A percentile compares a stretch with the other conserved stretches of the same genome.
Evolutionary conservation across 1,284 basidiomycete genomes (phyloP).

Genomic region (Puccinia triticina): DNA sequence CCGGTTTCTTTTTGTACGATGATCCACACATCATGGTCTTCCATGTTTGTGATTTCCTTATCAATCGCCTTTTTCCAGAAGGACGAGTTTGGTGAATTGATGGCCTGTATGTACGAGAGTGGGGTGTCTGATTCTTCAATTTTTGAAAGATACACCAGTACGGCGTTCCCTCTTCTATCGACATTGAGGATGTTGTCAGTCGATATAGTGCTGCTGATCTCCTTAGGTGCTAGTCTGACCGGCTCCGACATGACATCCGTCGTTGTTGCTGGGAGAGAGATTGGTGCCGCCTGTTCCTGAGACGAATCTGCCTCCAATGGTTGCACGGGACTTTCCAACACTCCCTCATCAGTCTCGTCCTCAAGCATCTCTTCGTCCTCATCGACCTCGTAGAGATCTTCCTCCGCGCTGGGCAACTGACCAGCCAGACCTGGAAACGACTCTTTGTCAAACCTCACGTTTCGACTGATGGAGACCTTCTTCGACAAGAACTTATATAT

Average conservation of each 20-base stretch:
- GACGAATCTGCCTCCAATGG: neutral
- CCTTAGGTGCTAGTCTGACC: too few species aligned
- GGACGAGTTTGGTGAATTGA: neutral
- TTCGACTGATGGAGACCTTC: neutral
- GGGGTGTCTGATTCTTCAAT: neutral
- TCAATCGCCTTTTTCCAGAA: slow-evolving; percentile 9
- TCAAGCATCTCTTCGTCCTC: too few species aligned
- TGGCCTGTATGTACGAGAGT: neutral
- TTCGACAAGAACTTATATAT: neutral
- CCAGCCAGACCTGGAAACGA: neutral
- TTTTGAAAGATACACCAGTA: neutral
- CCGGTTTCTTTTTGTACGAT: neutral
- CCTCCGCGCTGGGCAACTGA: neutral
- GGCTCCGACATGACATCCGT: too few species aligned
- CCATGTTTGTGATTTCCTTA: slow-evolving; percentile 20
- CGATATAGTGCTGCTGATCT: neutral
- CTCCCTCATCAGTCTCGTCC: too few species aligned
- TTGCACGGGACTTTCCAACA: too few species aligned
- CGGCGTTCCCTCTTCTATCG: neutral
- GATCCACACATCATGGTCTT: neutral
- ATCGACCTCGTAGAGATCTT: neutral
- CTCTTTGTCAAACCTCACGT: neutral
- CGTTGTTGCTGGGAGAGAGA: too few species aligned
- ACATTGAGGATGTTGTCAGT: neutral
- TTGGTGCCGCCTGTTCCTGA: too few species aligned